Conservation (phyloP, 345 rosid genomes). For the Corchorus olitorius region DNA sequence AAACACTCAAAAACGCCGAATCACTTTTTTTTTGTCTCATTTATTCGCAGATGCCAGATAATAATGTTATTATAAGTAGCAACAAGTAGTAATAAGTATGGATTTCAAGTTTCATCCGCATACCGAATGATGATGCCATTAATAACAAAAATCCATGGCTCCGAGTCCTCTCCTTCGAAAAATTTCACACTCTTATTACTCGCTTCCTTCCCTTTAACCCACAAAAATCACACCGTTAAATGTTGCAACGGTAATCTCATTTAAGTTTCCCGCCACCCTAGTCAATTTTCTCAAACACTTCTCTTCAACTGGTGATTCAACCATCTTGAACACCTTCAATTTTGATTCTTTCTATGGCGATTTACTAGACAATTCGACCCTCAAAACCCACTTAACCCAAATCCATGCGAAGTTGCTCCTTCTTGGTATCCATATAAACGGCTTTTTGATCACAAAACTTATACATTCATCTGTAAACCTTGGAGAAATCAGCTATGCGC, state of each 20-base stretch:
- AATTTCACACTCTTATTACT: background rate
- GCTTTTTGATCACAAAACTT: conserved; percentile 57
- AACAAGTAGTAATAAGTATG: too few relatives aligned
- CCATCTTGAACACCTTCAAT: background rate
- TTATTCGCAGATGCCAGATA: too few relatives aligned
- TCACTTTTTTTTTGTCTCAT: too few relatives aligned
- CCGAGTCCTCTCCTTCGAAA: background rate
- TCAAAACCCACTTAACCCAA: conserved; percentile 43
- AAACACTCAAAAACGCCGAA: too few relatives aligned
- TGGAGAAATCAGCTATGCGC: conserved; percentile 52
- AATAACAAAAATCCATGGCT: too few relatives aligned
- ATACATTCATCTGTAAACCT: conserved; percentile 30
- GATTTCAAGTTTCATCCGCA: too few relatives aligned
- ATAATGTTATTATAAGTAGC: too few relatives aligned
- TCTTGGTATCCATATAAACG: conserved; percentile 39
- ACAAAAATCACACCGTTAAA: background rate
- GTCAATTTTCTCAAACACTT: conserved; percentile 13
- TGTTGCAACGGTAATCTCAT: background rate
- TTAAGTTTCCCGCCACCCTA: conserved; percentile 17
- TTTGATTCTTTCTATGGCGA: conserved; percentile 43
- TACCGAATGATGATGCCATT: too few relatives aligned
- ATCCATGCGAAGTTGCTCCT: conserved; percentile 49
- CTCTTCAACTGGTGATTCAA: background rate
- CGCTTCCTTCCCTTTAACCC: background rate
- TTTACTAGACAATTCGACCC: conserved; percentile 47